Evolutionary conservation across 202 grass and related monocot species (phyloP).

Genomic region (Brachypodium distachyon): DNA sequence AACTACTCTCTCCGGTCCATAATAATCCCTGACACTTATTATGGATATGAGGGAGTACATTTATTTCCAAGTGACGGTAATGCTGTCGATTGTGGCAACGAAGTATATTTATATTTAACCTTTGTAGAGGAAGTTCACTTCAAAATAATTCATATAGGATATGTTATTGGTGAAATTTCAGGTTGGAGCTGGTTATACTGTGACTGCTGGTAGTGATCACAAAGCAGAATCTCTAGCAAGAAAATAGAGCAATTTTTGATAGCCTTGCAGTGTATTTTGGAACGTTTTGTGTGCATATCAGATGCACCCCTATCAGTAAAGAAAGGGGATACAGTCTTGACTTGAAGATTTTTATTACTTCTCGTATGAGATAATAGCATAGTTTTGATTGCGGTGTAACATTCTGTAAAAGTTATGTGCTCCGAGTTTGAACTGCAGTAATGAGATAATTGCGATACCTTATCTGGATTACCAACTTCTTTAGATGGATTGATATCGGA

Average conservation of each 20-base stretch:
- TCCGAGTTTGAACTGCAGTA: not conserved
- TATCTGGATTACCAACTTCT: no score
- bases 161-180: slow-evolving; percentile 27
- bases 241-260: slow-evolving; percentile 40
- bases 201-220: slow-evolving; percentile 78
- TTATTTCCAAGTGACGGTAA: no score
- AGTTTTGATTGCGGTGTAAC: not conserved
- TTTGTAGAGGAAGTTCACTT: not conserved
- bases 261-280: slow-evolving; percentile 6
- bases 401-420: not conserved
- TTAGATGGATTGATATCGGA: not conserved
- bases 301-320: not conserved
- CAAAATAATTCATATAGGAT: not conserved
- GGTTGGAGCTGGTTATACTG: slow-evolving; percentile 78
- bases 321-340: not conserved
- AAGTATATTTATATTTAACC: not conserved
- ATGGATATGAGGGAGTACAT: no score
- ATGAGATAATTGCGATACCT: not conserved
- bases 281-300: slow-evolving; percentile 14
- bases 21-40: no score
- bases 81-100: not conserved
- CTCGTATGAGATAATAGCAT: not conserved
- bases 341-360: not conserved
- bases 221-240: slow-evolving; percentile 74
- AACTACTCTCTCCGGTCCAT: no score